Base-by-base conservation (phyloP, 2,329 filamentous ascomycete species). In the Pezicula carpinea region DNA sequence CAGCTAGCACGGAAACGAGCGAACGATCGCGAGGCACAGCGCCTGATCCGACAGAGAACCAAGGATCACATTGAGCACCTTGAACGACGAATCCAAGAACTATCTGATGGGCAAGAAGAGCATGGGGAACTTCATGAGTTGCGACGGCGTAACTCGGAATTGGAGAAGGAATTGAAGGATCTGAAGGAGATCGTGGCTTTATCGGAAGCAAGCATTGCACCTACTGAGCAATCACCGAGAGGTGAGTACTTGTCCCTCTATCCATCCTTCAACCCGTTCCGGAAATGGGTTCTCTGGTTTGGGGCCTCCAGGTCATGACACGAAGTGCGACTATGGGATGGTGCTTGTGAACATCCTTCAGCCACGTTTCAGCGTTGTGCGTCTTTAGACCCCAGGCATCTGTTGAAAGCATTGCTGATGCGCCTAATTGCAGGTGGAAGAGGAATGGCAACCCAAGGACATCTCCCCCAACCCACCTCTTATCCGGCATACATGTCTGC, bases 21-120 rank as follows among this genome's bases (percentile, higher is more conserved):
- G 62, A 95, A 95, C 70, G 90, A 96, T 65, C 81, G 90, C 52
- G 89, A 95, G 67, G 90, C 90, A 35, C 90, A 96, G 69, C 80
- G 90, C 42, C 88, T 87, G 35, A 95, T 95, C 54, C 77, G 90
- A 42, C 87, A 89, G 65, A 79, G 90, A 56, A 95, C 89, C 29
- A 91, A 89, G 69, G 81, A 86, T 61, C 87, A 89, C 64, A 95
- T 95, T 59, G 88, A 93, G 62, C 74, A 74, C 18, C 72, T 95
- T 43, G 87, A 95, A 69, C 74, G 74, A 52, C 80, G 86, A 57
- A 84, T 95, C 51, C 77, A 83, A 46, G 86, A 92, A 54, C 77
- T 95, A 53, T 72, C 74, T 53, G 71, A 68, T 61, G 66, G 66
- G 47, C 69, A 74, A 42, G 69, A 64, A 59, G 68, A 71, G 42